phyloP scores from a whole-genome alignment of 305 asterid genomes.

The Fraxinus sp. region DNA sequence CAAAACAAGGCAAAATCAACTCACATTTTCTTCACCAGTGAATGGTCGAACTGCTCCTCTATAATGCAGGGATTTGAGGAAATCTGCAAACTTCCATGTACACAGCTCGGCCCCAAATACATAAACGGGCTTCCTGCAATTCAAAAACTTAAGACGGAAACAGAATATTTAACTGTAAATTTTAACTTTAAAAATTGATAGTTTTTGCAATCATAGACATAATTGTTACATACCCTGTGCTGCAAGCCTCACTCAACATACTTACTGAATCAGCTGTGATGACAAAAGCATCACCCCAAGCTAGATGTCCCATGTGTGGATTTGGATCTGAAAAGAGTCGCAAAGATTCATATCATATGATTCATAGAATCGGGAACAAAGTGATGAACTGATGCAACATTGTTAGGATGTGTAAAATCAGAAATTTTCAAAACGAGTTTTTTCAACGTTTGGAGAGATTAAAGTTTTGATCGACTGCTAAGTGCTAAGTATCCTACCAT shows the following conservation, averaged over 20 bases:
- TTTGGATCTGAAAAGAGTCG: constrained; percentile 52
- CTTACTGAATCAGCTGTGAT: constrained; percentile 87
- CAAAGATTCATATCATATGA: constrained; percentile 11
- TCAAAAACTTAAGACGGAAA: constrained; percentile 25
- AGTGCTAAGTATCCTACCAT: not conserved
- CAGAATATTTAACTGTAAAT: not conserved
- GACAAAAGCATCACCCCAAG: constrained; percentile 81
- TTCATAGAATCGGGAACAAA: not conserved
- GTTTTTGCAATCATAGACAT: not conserved
- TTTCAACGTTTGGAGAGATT: not conserved
- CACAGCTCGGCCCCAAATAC: constrained; percentile 80
- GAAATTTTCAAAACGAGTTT: not conserved
- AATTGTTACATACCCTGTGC: constrained; percentile 62
- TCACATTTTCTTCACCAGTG: constrained; percentile 71
- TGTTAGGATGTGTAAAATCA: not conserved
- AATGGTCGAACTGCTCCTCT: constrained; percentile 67
- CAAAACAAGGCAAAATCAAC: constrained; percentile 17
- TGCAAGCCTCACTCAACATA: constrained; percentile 94
- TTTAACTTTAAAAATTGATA: not conserved
- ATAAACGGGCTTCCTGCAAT: constrained; percentile 87
- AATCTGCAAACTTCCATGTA: constrained; percentile 75
- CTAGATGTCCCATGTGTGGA: constrained; percentile 91
- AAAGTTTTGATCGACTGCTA: not conserved
- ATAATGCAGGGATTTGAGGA: constrained; percentile 46
- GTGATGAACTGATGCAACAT: not conserved